These are phyloP conservation scores for Podospora sp. DNA, from an alignment of 495 filamentous ascomycete genomes.

Conservation along the genomic window DNA sequence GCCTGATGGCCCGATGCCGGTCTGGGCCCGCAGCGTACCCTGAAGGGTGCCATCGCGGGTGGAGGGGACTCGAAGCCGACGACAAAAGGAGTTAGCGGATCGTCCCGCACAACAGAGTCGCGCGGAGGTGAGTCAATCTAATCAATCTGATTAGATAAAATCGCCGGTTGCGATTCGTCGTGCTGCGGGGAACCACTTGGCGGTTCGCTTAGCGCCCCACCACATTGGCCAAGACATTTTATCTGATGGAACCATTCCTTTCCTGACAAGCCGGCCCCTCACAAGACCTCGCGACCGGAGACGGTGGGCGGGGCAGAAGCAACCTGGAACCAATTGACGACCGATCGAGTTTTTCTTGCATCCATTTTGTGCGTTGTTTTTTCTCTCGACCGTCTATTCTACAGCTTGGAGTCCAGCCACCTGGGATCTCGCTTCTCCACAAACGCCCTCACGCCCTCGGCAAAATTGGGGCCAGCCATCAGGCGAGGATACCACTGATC, in stretches of 20 bases:
- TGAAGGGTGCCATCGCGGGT: not conserved
- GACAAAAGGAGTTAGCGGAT: not conserved
- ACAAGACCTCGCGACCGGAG: not conserved
- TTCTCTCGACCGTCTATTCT: not conserved
- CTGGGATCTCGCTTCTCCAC: slow-evolving; percentile 62
- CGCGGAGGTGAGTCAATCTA: slow-evolving; percentile 17
- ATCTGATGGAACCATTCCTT: slow-evolving; percentile 21
- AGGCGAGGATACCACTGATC: slow-evolving; percentile 56
- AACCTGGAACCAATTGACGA: not conserved
- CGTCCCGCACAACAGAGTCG: not conserved
- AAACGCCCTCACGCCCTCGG: slow-evolving; percentile 69
- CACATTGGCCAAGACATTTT: slow-evolving; percentile 19
- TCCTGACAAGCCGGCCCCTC: not conserved
- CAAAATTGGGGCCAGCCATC: slow-evolving; percentile 60
- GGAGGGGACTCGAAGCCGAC: not conserved
- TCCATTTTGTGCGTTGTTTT: not conserved
- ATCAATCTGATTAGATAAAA: slow-evolving; percentile 32
- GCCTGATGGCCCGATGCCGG: not conserved
- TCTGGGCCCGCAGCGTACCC: not conserved
- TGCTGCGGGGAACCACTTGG: not conserved
- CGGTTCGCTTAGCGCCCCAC: slow-evolving; percentile 18
- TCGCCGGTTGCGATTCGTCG: not conserved
- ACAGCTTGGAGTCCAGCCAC: slow-evolving; percentile 47
- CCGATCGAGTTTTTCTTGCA: not conserved
- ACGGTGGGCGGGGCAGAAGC: not conserved